Percentiles rank a stretch among this genome's conserved stretches.
These are phyloP conservation scores for Kwoniella dejecticola DNA, from an alignment of 768 basidiomycete species.

Conservation along the genomic window DNA sequence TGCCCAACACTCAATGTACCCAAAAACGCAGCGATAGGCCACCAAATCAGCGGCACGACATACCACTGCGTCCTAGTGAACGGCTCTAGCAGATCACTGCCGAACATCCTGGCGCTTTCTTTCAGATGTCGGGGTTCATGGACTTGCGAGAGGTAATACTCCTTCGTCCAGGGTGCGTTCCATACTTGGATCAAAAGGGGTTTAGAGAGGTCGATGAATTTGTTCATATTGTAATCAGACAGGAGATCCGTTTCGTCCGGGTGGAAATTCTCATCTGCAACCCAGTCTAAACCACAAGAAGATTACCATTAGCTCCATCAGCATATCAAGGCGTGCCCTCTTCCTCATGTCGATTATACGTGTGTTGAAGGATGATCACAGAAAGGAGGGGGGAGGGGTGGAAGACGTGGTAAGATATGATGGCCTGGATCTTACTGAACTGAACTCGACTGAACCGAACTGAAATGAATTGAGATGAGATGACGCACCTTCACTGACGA, in stretches of 20 bases:
- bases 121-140: slow-evolving; percentile 90
- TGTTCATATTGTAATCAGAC: slow-evolving; percentile 81
- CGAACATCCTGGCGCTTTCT: slow-evolving; percentile 84
- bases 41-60: slow-evolving; percentile 87
- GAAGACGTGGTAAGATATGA: too few relatives aligned
- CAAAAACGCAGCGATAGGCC: slow-evolving; percentile 78
- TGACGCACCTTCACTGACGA: slow-evolving; percentile 74
- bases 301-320: not conserved
- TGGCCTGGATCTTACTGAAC: too few relatives aligned
- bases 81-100: slow-evolving; percentile 76
- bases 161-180: slow-evolving; percentile 72
- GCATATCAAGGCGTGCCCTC: too few relatives aligned
- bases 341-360: too few relatives aligned
- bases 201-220: slow-evolving; percentile 85
- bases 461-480: not conserved
- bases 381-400: too few relatives aligned
- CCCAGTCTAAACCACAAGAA: slow-evolving; percentile 67
- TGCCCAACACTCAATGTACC: slow-evolving; percentile 73
- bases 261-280: slow-evolving; percentile 82
- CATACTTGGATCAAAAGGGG: slow-evolving; percentile 84
- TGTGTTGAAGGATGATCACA: too few relatives aligned
- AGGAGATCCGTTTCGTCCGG: slow-evolving; percentile 83
- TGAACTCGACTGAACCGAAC: too few relatives aligned
- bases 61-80: slow-evolving; percentile 89
- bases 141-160: slow-evolving; percentile 92